Percentiles rank a stretch among this genome's conserved stretches.
Conservation (phyloP, 129 eudicot genomes). For the Arctium lappa region DNA sequence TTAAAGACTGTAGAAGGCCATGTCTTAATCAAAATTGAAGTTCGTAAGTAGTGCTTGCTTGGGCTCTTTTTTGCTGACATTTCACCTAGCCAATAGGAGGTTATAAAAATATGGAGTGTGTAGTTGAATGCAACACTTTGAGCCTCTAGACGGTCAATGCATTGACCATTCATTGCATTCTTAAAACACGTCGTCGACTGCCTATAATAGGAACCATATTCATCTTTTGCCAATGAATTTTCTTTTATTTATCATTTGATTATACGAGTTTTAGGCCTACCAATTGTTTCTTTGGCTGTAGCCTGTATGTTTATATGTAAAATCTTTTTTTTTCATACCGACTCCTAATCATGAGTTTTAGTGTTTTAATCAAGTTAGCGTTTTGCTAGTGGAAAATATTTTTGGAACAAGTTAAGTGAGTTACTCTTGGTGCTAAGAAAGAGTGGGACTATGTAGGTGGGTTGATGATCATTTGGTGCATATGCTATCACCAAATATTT, state of each 20-base stretch:
- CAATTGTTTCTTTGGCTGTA: not conserved
- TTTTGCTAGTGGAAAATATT: not conserved
- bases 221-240: not conserved
- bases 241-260: not conserved
- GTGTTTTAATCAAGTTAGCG: slow-evolving; percentile 7
- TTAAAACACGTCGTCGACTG: no score
- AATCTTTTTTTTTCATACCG: not conserved
- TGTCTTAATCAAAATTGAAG: no score
- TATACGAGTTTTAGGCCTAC: not conserved
- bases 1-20: no score
- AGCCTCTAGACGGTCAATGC: no score
- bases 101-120: no score
- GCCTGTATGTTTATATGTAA: not conserved
- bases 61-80: no score
- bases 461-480: slow-evolving; percentile 74
- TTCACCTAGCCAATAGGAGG: no score
- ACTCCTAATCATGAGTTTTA: not conserved
- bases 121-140: no score
- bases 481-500: slow-evolving; percentile 65
- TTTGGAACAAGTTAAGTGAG: not conserved
- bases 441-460: slow-evolving; percentile 43
- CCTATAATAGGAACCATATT: not conserved
- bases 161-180: no score
- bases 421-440: slow-evolving; percentile 8
- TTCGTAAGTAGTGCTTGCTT: no score